phyloP scores from a whole-genome alignment of 2,329 filamentous ascomycete genomes.

The Colletotrichum tabaci region DNA sequence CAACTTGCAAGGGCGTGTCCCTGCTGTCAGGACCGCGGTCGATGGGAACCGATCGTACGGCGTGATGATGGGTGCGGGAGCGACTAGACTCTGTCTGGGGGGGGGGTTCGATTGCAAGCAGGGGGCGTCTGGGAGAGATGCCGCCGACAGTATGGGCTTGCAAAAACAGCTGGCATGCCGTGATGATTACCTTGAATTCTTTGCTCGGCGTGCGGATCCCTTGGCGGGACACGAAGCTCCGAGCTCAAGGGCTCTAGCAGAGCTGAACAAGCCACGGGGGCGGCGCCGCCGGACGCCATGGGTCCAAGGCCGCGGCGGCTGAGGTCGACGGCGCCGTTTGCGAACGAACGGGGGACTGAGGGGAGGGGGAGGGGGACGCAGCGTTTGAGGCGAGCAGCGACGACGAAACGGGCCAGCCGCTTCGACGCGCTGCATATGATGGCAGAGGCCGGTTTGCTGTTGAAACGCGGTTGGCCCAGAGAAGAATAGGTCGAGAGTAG shows the following conservation, averaged over 20 bases:
- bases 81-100: neutral
- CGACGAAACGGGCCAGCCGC: conserved; percentile 27
- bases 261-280: conserved; percentile 6
- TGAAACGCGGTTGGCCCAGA: conserved; percentile 4
- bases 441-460: conserved; percentile 2
- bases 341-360: conserved; percentile 13
- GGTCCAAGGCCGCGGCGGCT: neutral
- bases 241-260: neutral
- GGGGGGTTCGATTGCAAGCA: neutral
- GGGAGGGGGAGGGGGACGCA: neutral
- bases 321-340: conserved; percentile 32
- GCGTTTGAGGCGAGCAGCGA: conserved; percentile 28
- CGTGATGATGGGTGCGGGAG: neutral
- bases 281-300: conserved; percentile 19
- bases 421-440: conserved; percentile 15
- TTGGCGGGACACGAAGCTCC: neutral
- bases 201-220: neutral
- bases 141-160: conserved; percentile 4
- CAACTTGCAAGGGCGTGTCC: conserved; percentile 2
- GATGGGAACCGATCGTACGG: neutral
- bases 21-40: neutral
- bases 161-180: conserved; percentile 19
- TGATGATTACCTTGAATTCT: conserved; percentile 15
- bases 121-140: neutral
- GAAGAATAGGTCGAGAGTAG: neutral